Evolutionary conservation across 2,329 filamentous ascomycete species (phyloP).

Genomic region (Coniochaeta ligniaria): DNA sequence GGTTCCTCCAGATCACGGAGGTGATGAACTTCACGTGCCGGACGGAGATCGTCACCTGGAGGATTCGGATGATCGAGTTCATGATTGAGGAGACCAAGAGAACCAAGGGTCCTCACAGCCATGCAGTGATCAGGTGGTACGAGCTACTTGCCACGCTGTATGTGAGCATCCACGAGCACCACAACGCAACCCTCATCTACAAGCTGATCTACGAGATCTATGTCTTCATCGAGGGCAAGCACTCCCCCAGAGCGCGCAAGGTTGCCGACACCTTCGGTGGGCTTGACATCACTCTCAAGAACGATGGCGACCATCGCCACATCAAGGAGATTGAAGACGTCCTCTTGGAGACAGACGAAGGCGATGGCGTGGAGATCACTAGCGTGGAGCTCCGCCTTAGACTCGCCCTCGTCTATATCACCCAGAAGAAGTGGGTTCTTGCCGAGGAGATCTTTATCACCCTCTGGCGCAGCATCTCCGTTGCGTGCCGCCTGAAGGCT

Average conservation of each 20-base stretch:
- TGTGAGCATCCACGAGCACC: slow-evolving; percentile 24
- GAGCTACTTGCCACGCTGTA: slow-evolving; percentile 28
- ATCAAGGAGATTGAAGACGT: slow-evolving; percentile 23
- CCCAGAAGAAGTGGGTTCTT: slow-evolving; percentile 20
- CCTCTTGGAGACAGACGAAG: slow-evolving; percentile 23
- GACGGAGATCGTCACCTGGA: slow-evolving; percentile 28
- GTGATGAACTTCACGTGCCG: slow-evolving; percentile 23
- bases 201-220: slow-evolving; percentile 26
- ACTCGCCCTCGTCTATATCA: slow-evolving; percentile 25
- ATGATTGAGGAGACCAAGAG: slow-evolving; percentile 29
- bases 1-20: slow-evolving; percentile 27
- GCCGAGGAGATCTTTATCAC: slow-evolving; percentile 31
- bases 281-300: slow-evolving; percentile 25
- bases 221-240: slow-evolving; percentile 21
- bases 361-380: slow-evolving; percentile 24
- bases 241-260: slow-evolving; percentile 19
- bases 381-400: slow-evolving; percentile 26
- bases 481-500: slow-evolving; percentile 19
- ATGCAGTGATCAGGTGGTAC: slow-evolving; percentile 28
- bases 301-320: slow-evolving; percentile 14
- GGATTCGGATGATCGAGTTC: slow-evolving; percentile 24
- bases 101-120: slow-evolving; percentile 24
- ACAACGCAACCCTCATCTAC: slow-evolving; percentile 22
- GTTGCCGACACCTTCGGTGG: slow-evolving; percentile 23
- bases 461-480: slow-evolving; percentile 30